Percentiles rank a stretch among this genome's conserved stretches.
Evolutionary conservation across 352 stramenopile genomes (phyloP).

Genomic region (Hyaloperonospora arabidopsidis): DNA sequence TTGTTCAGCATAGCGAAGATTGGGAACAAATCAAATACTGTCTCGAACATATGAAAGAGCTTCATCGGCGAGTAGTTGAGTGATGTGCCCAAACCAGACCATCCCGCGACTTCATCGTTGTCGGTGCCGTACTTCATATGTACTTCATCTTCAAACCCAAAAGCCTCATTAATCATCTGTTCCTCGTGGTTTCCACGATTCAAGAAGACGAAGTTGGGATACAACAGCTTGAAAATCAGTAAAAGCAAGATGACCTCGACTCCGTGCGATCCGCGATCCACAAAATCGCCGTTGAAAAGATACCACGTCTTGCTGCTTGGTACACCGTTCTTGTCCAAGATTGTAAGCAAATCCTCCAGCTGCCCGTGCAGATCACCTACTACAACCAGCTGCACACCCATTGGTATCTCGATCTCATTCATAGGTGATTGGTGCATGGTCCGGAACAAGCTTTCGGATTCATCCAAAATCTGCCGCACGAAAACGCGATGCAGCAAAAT

Average conservation of each 20-base stretch:
- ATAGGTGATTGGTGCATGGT: conserved; percentile 46
- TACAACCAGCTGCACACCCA: conserved; percentile 84
- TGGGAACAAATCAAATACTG: conserved; percentile 82
- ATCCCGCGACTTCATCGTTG: conserved; percentile 64
- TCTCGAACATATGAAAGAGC: conserved; percentile 82
- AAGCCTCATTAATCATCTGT: conserved; percentile 88
- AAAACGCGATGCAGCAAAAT: conserved; percentile 72
- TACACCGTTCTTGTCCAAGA: conserved; percentile 88
- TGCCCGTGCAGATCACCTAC: conserved; percentile 91
- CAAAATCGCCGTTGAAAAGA: conserved; percentile 95
- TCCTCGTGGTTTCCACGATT: conserved; percentile 95
- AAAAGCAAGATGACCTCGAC: conserved; percentile 89
- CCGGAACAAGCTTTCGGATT: conserved; percentile 48
- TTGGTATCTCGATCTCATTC: conserved; percentile 67
- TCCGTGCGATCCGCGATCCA: conserved; percentile 88
- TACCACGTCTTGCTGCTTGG: conserved; percentile 87
- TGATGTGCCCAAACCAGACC: conserved; percentile 49
- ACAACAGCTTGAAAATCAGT: conserved; percentile 85
- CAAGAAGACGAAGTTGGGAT: conserved; percentile 85
- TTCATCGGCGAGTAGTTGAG: conserved; percentile 65
- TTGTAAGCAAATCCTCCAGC: conserved; percentile 89
- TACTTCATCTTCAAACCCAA: conserved; percentile 83
- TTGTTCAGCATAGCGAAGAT: conserved; percentile 88
- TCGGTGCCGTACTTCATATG: conserved; percentile 74
- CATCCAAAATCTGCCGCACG: conserved; percentile 66